Evolutionary conservation across 192 early-diverging fungal species (phyloP).

Genomic region (Umbelopsis isabellina): DNA sequence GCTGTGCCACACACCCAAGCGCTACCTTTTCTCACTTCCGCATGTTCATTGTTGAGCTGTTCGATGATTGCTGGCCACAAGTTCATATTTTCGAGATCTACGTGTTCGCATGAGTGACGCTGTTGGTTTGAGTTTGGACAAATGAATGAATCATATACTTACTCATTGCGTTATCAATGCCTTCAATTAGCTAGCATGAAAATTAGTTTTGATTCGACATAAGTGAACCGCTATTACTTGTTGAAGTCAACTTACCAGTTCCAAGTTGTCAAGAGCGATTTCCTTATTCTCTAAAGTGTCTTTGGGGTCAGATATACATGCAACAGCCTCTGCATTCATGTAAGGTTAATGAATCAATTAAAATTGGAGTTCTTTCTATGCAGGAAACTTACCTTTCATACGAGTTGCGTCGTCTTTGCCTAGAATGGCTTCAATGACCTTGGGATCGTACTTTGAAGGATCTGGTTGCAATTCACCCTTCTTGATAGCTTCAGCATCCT

Average conservation of each 20-base stretch:
- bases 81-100: slow-evolving; percentile 84
- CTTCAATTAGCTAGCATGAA: slow-evolving; percentile 64
- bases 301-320: slow-evolving; percentile 60
- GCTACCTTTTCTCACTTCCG: slow-evolving; percentile 64
- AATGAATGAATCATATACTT: not conserved
- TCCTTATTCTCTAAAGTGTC: slow-evolving; percentile 69
- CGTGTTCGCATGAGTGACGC: not conserved
- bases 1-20: slow-evolving; percentile 94
- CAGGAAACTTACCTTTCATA: slow-evolving; percentile 65
- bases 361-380: not conserved
- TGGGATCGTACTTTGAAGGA: slow-evolving; percentile 69
- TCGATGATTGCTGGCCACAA: slow-evolving; percentile 83
- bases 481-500: slow-evolving; percentile 35
- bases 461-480: slow-evolving; percentile 41
- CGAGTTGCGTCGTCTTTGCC: slow-evolving; percentile 87
- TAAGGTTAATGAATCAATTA: not conserved
- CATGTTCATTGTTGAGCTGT: slow-evolving; percentile 53
- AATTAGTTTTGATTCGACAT: not conserved
- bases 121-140: too few species aligned
- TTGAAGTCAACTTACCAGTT: slow-evolving; percentile 57
- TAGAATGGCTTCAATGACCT: slow-evolving; percentile 88
- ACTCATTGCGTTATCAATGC: slow-evolving; percentile 88
- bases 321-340: slow-evolving; percentile 66
- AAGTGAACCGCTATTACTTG: not conserved
- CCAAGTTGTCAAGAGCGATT: slow-evolving; percentile 90